These are phyloP conservation scores for Candida multigemmis DNA, from an alignment of 805 yeast species.

Conservation along the genomic window DNA sequence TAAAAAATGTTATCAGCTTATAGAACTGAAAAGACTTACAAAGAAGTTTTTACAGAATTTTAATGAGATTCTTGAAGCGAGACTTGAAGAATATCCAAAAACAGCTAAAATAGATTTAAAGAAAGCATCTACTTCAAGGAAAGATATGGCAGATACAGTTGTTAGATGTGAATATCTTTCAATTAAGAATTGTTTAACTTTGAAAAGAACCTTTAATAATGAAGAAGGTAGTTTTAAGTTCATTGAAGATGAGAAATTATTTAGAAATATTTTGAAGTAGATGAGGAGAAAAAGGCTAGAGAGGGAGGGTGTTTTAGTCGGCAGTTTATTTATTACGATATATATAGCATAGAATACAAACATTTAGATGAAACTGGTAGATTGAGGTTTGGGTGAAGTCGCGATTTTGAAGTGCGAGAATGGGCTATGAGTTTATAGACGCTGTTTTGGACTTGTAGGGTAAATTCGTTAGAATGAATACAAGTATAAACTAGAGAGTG, in stretches of 20 bases:
- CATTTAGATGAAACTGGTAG: too few relatives aligned
- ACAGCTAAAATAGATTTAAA: slow-evolving; percentile 12
- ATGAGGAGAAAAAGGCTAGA: too few relatives aligned
- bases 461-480: too few relatives aligned
- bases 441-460: too few relatives aligned
- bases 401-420: too few relatives aligned
- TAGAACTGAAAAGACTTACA: slow-evolving; percentile 45
- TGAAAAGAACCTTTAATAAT: slow-evolving; percentile 13
- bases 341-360: too few relatives aligned
- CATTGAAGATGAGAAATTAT: slow-evolving; percentile 51
- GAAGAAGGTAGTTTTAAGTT: slow-evolving; percentile 22
- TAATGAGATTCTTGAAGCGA: slow-evolving; percentile 17
- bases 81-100: slow-evolving; percentile 43
- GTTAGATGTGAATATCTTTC: slow-evolving; percentile 48
- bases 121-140: slow-evolving; percentile 8
- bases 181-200: slow-evolving; percentile 29
- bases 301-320: too few relatives aligned
- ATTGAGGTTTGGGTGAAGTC: too few relatives aligned
- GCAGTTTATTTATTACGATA: too few relatives aligned
- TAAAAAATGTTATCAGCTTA: slow-evolving; percentile 52
- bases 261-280: slow-evolving; percentile 52
- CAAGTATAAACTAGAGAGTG: too few relatives aligned
- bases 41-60: slow-evolving; percentile 18
- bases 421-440: too few relatives aligned
- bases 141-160: slow-evolving; percentile 46